Conservation (phyloP, 1,139 yeast species). For the Pichia terricola region DNA sequence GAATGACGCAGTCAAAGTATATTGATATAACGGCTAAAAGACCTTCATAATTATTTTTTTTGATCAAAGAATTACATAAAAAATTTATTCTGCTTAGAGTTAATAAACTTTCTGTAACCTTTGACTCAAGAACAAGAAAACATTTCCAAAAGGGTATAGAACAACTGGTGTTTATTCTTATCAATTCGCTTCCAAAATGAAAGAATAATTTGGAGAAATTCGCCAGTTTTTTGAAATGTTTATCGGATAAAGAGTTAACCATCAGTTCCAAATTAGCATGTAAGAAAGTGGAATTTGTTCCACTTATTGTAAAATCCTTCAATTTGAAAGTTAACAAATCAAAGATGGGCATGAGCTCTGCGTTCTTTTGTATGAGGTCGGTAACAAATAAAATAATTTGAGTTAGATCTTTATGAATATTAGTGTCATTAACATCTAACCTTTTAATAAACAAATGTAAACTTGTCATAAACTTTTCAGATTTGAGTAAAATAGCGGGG, state of each 20-base stretch:
- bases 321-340: slow-evolving; percentile 2
- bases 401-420: background rate
- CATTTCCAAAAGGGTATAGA: background rate
- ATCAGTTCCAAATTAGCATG: slow-evolving; percentile 4
- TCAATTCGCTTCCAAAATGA: slow-evolving; percentile 5
- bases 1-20: background rate
- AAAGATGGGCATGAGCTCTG: background rate
- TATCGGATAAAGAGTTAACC: slow-evolving; percentile 1
- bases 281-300: background rate
- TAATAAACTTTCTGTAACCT: too few species aligned
- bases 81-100: background rate
- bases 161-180: background rate
- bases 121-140: background rate
- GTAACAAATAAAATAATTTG: background rate
- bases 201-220: slow-evolving; percentile 22
- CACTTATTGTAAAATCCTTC: background rate
- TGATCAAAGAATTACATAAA: background rate
- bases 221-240: background rate
- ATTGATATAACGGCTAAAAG: background rate
- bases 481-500: too few species aligned
- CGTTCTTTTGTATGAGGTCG: background rate
- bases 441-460: background rate
- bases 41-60: background rate
- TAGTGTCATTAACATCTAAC: background rate
- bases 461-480: too few species aligned